phyloP scores from a whole-genome alignment of 352 stramenopile genomes.

The Phytophthora citrophthora region DNA sequence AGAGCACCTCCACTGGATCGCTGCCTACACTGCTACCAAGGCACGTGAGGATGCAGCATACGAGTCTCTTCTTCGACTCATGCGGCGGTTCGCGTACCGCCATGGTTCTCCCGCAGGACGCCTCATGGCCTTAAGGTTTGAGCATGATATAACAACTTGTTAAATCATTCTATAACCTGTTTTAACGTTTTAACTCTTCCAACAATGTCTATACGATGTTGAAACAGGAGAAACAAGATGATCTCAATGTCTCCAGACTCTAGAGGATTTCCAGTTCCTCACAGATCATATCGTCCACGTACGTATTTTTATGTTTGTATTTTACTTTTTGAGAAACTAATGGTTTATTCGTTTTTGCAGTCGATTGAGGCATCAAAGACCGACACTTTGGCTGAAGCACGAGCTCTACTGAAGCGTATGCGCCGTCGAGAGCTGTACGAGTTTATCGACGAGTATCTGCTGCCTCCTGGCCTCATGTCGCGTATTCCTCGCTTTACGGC shows the following conservation, averaged over 20 bases:
- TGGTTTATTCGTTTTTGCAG: slow-evolving; percentile 21
- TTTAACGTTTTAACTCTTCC: too few relatives aligned
- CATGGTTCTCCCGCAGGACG: too few relatives aligned
- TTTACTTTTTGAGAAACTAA: not conserved
- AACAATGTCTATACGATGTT: too few relatives aligned
- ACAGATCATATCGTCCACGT: slow-evolving; percentile 80
- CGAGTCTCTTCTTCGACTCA: too few relatives aligned
- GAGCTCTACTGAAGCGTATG: slow-evolving; percentile 75
- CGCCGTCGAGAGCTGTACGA: slow-evolving; percentile 81
- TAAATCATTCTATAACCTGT: too few relatives aligned
- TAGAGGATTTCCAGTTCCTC: slow-evolving; percentile 77
- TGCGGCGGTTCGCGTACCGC: too few relatives aligned
- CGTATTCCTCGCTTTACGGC: slow-evolving; percentile 60
- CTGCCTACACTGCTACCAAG: too few relatives aligned
- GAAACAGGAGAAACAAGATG: too few relatives aligned
- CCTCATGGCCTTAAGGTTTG: too few relatives aligned
- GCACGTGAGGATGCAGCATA: too few relatives aligned
- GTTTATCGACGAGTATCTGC: slow-evolving; percentile 85
- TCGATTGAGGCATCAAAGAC: slow-evolving; percentile 83
- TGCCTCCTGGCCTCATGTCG: slow-evolving; percentile 61
- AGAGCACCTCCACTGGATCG: too few relatives aligned
- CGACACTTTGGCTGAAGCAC: slow-evolving; percentile 48
- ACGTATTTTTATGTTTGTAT: slow-evolving; percentile 1
- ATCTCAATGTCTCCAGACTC: slow-evolving; percentile 45
- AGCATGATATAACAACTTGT: too few relatives aligned